These are phyloP conservation scores for Coniosporium tulheliwenetii DNA, from an alignment of 2,329 filamentous ascomycete genomes.

Conservation along the genomic window DNA sequence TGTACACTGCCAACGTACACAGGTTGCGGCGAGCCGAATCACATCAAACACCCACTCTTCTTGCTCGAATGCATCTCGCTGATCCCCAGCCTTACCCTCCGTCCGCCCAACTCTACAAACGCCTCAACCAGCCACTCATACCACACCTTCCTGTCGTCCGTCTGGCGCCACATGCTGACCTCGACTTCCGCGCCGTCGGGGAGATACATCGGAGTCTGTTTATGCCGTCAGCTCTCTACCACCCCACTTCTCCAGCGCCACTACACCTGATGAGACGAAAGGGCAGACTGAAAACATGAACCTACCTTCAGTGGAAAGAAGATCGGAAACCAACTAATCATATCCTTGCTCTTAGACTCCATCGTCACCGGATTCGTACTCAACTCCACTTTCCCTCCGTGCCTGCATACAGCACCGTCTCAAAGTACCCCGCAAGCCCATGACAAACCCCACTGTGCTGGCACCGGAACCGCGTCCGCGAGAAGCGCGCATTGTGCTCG, in stretches of 20 bases:
- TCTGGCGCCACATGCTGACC: conserved; percentile 90
- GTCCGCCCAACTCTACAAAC: conserved; percentile 26
- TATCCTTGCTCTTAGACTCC: conserved; percentile 82
- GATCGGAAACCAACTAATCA: conserved; percentile 99
- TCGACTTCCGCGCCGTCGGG: conserved; percentile 75
- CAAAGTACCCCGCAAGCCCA: conserved; percentile 87
- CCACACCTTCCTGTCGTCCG: conserved; percentile 91
- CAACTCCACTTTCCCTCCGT: conserved; percentile 51
- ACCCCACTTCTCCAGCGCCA: background rate
- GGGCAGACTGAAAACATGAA: background rate
- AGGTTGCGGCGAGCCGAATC: background rate
- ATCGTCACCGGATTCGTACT: conserved; percentile 89
- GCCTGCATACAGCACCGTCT: conserved; percentile 74
- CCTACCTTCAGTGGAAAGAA: conserved; percentile 83
- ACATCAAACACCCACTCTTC: conserved; percentile 59
- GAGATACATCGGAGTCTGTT: conserved; percentile 66
- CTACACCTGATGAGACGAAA: background rate
- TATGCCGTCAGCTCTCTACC: background rate
- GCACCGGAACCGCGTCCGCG: conserved; percentile 63
- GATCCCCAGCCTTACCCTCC: conserved; percentile 32
- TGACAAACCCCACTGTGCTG: conserved; percentile 71
- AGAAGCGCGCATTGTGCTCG: conserved; percentile 77
- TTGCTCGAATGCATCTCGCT: conserved; percentile 55
- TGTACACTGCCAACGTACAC: too few species aligned
- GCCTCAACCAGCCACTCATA: conserved; percentile 96